A percentile compares a stretch with the other conserved stretches of the same genome.
Evolutionary conservation across 495 filamentous ascomycete genomes (phyloP).

Genomic region (Penicillium pulvis): DNA sequence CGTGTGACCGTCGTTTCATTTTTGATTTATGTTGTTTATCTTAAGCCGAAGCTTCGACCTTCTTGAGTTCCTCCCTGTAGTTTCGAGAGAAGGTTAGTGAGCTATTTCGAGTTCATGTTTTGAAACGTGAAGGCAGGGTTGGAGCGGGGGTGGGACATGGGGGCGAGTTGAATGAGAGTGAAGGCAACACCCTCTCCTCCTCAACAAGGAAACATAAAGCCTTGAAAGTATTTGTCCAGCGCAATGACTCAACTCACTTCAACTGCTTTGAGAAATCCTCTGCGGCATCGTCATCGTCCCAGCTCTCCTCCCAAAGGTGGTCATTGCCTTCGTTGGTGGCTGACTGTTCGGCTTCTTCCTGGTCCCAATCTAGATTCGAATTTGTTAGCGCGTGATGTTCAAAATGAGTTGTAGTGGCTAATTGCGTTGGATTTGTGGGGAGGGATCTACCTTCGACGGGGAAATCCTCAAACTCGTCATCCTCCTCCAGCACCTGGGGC

Average conservation of each 20-base stretch:
- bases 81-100: constrained; percentile 16
- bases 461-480: constrained; percentile 99
- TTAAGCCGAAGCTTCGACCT: constrained; percentile 67
- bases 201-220: background rate
- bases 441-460: constrained; percentile 78
- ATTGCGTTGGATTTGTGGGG: constrained; percentile 9
- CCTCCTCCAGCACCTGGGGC: constrained; percentile 80
- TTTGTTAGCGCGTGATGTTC: background rate
- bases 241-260: constrained; percentile 64
- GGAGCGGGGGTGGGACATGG: background rate
- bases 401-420: background rate
- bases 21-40: constrained; percentile 6
- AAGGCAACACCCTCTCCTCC: background rate
- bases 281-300: constrained; percentile 97
- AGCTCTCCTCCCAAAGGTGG: constrained; percentile 99
- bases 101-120: background rate
- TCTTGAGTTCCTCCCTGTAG: constrained; percentile 90
- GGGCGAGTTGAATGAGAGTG: background rate
- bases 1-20: constrained; percentile 1
- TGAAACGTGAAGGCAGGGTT: background rate
- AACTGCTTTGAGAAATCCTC: constrained; percentile 96
- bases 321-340: constrained; percentile 57
- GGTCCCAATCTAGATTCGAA: constrained; percentile 70
- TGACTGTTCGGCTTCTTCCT: constrained; percentile 82
- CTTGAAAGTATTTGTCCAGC: background rate